Conservation (phyloP, 2,329 filamentous ascomycete genomes). For the Fusarium phyllophilum region DNA sequence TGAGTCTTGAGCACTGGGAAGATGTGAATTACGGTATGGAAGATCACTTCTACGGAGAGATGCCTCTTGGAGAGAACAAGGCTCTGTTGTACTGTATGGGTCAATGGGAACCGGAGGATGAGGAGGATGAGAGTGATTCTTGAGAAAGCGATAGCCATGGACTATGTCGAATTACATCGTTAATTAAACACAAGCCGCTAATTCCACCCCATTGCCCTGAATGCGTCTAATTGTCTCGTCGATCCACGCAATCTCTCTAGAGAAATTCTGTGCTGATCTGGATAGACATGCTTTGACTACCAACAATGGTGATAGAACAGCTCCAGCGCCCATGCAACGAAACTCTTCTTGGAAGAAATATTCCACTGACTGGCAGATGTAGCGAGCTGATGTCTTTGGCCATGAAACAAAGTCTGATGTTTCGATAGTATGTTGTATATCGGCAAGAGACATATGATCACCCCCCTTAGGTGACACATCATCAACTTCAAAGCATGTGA, state of each 20-base stretch:
- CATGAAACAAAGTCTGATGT: rapidly evolving
- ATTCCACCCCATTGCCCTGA: neutral
- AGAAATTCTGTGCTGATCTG: rapidly evolving
- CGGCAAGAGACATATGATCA: too few relatives aligned
- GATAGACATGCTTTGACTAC: neutral
- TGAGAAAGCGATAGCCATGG: too few relatives aligned
- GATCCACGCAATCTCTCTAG: neutral
- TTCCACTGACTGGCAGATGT: neutral
- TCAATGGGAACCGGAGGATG: neutral
- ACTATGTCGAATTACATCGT: rapidly evolving
- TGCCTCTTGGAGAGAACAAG: neutral
- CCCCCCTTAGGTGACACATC: rapidly evolving
- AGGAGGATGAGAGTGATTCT: neutral
- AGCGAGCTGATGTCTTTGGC: neutral
- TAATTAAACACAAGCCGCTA: neutral
- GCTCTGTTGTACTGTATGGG: neutral
- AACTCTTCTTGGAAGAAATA: neutral
- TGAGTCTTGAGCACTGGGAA: neutral
- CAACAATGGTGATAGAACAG: neutral
- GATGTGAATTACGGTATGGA: neutral
- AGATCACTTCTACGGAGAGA: neutral
- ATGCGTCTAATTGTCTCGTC: neutral
- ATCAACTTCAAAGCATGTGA: rapidly evolving
- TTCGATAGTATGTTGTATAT: rapidly evolving
- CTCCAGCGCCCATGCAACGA: neutral